Conservation (phyloP, 2,329 filamentous ascomycete genomes). For the Acrocalymma vagum region DNA sequence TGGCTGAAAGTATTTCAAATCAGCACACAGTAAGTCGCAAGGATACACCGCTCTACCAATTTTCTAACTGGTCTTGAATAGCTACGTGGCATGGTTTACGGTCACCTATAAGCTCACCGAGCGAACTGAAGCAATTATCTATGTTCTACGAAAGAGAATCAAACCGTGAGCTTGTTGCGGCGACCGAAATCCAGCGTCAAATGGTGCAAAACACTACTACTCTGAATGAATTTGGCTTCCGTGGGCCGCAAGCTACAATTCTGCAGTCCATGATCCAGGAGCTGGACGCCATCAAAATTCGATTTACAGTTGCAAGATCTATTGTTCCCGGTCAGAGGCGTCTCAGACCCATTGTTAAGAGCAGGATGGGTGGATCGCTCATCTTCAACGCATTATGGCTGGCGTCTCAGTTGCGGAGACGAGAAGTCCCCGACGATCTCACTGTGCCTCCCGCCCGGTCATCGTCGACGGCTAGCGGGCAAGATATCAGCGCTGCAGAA, state of each 20-base stretch:
- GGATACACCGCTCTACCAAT: no score
- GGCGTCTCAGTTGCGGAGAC: conserved; percentile 10
- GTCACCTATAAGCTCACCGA: no score
- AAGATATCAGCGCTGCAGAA: not conserved
- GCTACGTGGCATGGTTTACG: no score
- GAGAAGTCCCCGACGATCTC: not conserved
- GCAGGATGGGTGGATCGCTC: conserved; percentile 11
- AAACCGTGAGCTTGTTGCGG: conserved; percentile 9
- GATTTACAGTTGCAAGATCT: conserved; percentile 8
- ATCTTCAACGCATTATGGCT: conserved; percentile 15
- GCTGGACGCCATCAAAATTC: not conserved
- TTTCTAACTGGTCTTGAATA: no score
- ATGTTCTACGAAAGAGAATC: conserved; percentile 9
- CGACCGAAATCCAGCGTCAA: conserved; percentile 16
- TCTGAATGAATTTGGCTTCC: conserved; percentile 9
- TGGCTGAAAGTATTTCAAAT: no score
- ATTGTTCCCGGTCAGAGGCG: conserved; percentile 12
- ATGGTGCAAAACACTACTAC: conserved; percentile 6
- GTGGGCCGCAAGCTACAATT: no score
- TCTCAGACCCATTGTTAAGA: conserved; percentile 12
- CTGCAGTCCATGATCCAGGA: conserved; percentile 1
- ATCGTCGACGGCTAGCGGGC: no score
- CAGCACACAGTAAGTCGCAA: no score
- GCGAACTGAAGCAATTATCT: no score
- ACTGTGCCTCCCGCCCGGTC: no score